Evolutionary conservation across 2,329 filamentous ascomycete genomes (phyloP).

Genomic region (Colletotrichum simmondsii): DNA sequence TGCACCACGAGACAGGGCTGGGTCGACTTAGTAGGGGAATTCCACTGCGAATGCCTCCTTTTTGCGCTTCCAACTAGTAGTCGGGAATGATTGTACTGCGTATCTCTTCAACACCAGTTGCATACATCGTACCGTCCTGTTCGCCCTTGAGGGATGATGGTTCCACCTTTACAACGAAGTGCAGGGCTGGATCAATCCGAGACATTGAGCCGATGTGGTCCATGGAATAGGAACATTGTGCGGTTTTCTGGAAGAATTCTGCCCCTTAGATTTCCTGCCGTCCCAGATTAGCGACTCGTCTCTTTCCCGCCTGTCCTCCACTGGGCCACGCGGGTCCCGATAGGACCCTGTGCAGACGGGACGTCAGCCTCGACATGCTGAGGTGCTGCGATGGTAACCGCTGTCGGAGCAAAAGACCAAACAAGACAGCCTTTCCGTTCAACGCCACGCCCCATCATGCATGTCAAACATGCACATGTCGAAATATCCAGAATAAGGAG

Average conservation of each 20-base stretch:
- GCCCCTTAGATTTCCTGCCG: conserved; percentile 26
- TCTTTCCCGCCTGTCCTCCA: conserved; percentile 20
- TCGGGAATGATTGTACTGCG: background rate
- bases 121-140: background rate
- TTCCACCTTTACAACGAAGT: conserved; percentile 10
- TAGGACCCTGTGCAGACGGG: conserved; percentile 24
- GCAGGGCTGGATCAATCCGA: conserved; percentile 26
- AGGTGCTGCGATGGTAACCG: conserved; percentile 13
- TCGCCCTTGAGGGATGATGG: conserved; percentile 13
- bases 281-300: conserved; percentile 31
- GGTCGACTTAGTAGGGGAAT: background rate
- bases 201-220: conserved; percentile 30
- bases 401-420: conserved; percentile 26
- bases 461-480: conserved; percentile 16
- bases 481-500: conserved; percentile 13
- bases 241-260: conserved; percentile 32
- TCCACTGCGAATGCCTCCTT: background rate
- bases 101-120: background rate
- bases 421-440: conserved; percentile 15
- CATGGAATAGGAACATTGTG: conserved; percentile 6
- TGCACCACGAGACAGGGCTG: background rate
- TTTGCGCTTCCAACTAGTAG: background rate
- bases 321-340: conserved; percentile 22
- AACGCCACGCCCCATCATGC: conserved; percentile 5
- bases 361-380: conserved; percentile 19